Evolutionary conservation across 306 rosid genomes (phyloP), one percentile per base, ranked within the genome.

Genomic region (Hippophae rhamnoides): DNA sequence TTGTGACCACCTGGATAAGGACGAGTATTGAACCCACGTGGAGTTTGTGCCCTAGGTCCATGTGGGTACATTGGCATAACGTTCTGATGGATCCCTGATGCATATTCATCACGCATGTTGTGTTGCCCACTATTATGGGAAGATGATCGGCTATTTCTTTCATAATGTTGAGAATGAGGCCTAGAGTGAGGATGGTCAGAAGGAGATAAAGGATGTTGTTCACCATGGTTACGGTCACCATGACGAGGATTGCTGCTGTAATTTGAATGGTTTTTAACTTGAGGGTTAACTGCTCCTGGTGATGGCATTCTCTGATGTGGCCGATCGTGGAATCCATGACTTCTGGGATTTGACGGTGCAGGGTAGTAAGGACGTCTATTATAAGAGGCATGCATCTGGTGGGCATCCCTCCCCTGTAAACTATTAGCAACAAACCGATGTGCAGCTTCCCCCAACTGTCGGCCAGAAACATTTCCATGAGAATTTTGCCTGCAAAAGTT

Each of bases 381-480:
- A 60, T 76, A 70, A 38, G 83, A 18, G 8, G 67, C 72, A 47
- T 73, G 75, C 65, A 18, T 70, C 4, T 52, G 70, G 69, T 70
- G 57, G 13, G 41, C 68, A 55, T 72, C 67, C 69, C 66, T 89
- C 14, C 4, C 66, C 51, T 72, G 89, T 62, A 89, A 71, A 57
- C 89, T 81, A 74, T 81, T 89, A 12, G 41, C 72, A 43, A 86
- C 68, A 7, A 89, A 82, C 43, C 95, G 83, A 56, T 63, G 92
- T 26, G 92, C 92, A 0, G 89, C 87, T 2, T 74, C 85, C 50
- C 89, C 95, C 8, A 83, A 82, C 64, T 79, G 82, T 62, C 66
- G 77, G 23, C 97, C 95, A 57, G 87, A 81, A 50, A 74, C 49
- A 6, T 79, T 41, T 49, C 95, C 96, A 0, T 84, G 67, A 56